Base-by-base conservation (phyloP, 345 rosid species). In the Boechera stricta region DNA sequence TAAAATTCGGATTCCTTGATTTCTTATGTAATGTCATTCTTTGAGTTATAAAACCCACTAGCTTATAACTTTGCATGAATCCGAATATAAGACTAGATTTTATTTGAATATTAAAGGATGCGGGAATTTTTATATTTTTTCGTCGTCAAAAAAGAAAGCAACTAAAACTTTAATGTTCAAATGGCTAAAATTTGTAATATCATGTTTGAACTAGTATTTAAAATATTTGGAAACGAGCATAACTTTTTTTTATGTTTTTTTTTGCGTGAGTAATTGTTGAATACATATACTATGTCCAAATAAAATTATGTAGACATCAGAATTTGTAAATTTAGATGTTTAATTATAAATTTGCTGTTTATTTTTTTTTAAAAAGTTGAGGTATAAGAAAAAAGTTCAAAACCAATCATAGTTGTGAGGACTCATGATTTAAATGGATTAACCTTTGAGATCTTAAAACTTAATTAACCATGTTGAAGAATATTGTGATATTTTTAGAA, bases 51-150 rank as follows among this genome's bases (percentile, higher is more conserved):
- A 21, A 67, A 39, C 58, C 72, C 67, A 77, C 60, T 71, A 35
- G 66, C 52, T 60, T 70, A 56, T 62, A 61, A 70, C 4, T 58
- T 44, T 76, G 38, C 62, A 49, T 41, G 72, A 71, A 71, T 69
- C 33, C 32, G 71, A 77, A 77, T 77, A 28, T 61, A 45, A 55
- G 56, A 55, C 67, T 12, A 49, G 33, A 64, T 71, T 48, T 36
- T 56, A 47, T 64, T 57, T 71, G 61, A 77, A 71, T 77, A 71
- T 38, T 16, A 48, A 15, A 57, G 15, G 60, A 47, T 71, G 62
- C 60, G 0, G 28, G 66, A 71, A 33, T 55, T 64, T 39, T 36
- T 54, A 1, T 65, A 15, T 54, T 7, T 44, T 55, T n/a, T 26
- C 7, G 3, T 51, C 36, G 76, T 70, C 76, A 54, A 69, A 62